Conservation (phyloP, 1,284 basidiomycete genomes). For the Trichosporon asahii region DNA sequence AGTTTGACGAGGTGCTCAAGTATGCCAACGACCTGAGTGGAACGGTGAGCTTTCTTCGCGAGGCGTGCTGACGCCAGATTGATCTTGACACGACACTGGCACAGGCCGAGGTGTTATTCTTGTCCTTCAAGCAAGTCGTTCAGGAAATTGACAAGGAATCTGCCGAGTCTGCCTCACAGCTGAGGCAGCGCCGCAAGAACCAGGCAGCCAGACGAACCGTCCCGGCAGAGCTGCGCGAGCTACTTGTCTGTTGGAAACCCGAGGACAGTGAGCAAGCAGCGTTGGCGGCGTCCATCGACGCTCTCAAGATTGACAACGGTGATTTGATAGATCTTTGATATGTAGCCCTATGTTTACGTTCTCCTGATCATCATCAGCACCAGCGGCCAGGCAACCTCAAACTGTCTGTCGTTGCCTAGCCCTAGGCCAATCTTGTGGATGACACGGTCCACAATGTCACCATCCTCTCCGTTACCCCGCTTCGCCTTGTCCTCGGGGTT, state of each 20-base stretch:
- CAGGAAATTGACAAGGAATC: constrained; percentile 68
- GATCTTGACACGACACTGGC: constrained; percentile 86
- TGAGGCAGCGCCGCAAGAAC: constrained; percentile 5
- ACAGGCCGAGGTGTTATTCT: constrained; percentile 88
- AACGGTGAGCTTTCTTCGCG: constrained; percentile 54
- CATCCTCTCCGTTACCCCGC: constrained; percentile 38
- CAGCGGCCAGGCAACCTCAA: constrained; percentile 70
- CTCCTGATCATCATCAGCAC: constrained; percentile 59
- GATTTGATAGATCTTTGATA: background rate
- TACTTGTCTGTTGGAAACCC: constrained; percentile 22
- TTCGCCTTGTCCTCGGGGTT: constrained; percentile 60
- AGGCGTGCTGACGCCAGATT: constrained; percentile 54
- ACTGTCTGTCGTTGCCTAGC: constrained; percentile 21
- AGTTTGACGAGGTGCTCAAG: constrained; percentile 70
- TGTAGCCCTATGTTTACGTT: background rate
- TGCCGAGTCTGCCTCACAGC: background rate
- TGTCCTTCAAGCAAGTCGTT: constrained; percentile 57
- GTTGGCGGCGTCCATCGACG: background rate
- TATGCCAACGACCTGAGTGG: constrained; percentile 91
- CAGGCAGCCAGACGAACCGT: constrained; percentile 4
- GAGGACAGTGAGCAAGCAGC: constrained; percentile 3
- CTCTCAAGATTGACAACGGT: background rate
- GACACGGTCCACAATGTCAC: constrained; percentile 65
- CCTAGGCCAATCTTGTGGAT: constrained; percentile 57
- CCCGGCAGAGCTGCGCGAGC: constrained; percentile 21